A percentile compares a stretch with the other conserved stretches of the same genome.
Conservation (phyloP, 2,329 filamentous ascomycete species). For the Rhinocladiella similis region DNA sequence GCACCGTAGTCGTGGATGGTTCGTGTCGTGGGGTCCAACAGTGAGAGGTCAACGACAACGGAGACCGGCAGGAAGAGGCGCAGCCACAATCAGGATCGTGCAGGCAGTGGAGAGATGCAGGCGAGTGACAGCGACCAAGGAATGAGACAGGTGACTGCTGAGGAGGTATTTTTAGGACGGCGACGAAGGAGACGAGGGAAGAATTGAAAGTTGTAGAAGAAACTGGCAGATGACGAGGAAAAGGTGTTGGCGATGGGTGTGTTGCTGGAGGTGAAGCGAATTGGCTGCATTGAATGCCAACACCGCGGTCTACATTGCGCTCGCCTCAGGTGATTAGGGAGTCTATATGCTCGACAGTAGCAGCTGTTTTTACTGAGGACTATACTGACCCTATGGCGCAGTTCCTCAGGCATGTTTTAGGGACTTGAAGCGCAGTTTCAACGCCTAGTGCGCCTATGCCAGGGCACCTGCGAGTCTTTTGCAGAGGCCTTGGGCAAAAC, state of each 20-base stretch:
- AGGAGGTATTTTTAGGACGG: background rate
- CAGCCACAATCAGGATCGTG: conserved; percentile 21
- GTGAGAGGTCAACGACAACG: conserved; percentile 4
- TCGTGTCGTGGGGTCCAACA: conserved; percentile 23
- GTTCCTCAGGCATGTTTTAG: background rate
- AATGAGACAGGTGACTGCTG: background rate
- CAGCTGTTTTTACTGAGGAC: too few relatives aligned
- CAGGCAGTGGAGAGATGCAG: conserved; percentile 5
- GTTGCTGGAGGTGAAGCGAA: background rate
- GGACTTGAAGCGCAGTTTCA: background rate
- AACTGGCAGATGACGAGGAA: background rate
- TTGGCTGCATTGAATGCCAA: too few relatives aligned
- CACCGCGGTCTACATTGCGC: too few relatives aligned
- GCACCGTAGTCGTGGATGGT: background rate
- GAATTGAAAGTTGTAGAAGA: background rate
- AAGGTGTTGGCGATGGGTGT: background rate
- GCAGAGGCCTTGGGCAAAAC: background rate
- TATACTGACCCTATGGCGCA: too few relatives aligned
- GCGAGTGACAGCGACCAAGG: conserved; percentile 4
- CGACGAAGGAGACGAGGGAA: background rate
- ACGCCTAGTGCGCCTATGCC: too few relatives aligned
- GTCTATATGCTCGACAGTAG: too few relatives aligned
- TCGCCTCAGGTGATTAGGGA: too few relatives aligned
- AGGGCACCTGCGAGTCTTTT: too few relatives aligned
- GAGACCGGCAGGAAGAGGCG: conserved; percentile 17